These are phyloP conservation scores for Nitzschia sp. DNA, from an alignment of 108 stramenopile species.

Conservation along the genomic window DNA sequence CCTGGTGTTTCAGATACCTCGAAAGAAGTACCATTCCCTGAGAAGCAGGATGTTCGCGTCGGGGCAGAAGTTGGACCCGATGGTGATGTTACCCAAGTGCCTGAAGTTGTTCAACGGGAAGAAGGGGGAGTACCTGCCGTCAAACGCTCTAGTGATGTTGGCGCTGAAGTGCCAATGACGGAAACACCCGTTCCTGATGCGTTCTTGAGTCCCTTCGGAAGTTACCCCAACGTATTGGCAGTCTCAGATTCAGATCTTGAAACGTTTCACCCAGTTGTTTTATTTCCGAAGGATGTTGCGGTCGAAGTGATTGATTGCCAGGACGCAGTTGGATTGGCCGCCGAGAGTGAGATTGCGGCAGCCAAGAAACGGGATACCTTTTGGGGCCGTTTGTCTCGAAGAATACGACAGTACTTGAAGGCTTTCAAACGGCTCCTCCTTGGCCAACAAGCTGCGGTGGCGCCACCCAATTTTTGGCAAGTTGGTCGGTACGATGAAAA, in stretches of 20 bases:
- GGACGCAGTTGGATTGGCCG: conserved; percentile 36
- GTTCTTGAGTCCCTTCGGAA: conserved; percentile 41
- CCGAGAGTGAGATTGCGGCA: conserved; percentile 26
- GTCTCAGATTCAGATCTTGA: conserved; percentile 52
- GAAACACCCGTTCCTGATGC: conserved; percentile 1
- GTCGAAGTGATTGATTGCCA: conserved; percentile 16
- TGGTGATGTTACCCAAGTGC: too few relatives aligned
- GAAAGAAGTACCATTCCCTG: too few relatives aligned
- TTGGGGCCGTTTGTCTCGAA: conserved; percentile 19
- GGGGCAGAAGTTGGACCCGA: too few relatives aligned
- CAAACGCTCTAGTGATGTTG: too few relatives aligned
- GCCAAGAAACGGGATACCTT: conserved; percentile 5
- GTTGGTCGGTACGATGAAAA: conserved; percentile 82
- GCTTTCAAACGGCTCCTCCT: neutral
- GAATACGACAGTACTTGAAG: too few relatives aligned
- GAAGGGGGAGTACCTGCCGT: too few relatives aligned
- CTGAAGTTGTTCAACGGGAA: too few relatives aligned
- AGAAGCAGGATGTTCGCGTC: too few relatives aligned
- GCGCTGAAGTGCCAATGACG: neutral
- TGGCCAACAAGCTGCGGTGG: conserved; percentile 15
- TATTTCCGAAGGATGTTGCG: conserved; percentile 36
- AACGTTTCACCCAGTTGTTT: conserved; percentile 66
- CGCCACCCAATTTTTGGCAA: conserved; percentile 9
- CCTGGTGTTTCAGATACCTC: too few relatives aligned
- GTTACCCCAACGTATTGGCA: conserved; percentile 65